Base-by-base conservation (phyloP, 495 filamentous ascomycete genomes). In the Tuber brumale region DNA sequence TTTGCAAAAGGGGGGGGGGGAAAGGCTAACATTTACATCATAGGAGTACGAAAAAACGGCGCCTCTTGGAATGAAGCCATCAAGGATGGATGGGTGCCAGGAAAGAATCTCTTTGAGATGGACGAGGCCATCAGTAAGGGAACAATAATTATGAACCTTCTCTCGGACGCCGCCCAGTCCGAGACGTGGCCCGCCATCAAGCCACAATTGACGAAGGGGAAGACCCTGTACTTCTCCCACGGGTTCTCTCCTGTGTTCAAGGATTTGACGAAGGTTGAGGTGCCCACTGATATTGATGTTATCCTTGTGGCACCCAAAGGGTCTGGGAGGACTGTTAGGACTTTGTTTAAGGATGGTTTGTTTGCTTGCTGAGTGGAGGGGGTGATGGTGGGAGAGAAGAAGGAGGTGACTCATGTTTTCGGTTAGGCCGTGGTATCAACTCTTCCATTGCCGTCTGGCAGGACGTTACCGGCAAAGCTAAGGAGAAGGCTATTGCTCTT, bases 221-320 rank as follows among this genome's bases (percentile, higher is more conserved):
- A 98, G 94, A 99, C 95, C 70, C 92, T 99, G 83, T 99, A 99
- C 91, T 99, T 99, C 91, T 97, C 95, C 74, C 95, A 99, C 90
- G 95, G 95, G 85, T 99, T 99, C 92, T 99, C 95, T 77, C 95
- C 95, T 83, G 94, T 99, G 86, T 99, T 99, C 93, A 97, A 97
- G 88, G 92, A 97, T 85, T 90, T 95, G 82, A 99, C 95, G 90
- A 97, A 97, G 87, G 95, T 99, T 85, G 95, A 99, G 72, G 92
- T 97, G 78, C 95, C 95, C 85, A 88, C 85, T 74, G 92, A 97
- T 86, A 92, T 99, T 81, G 95, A 98, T 86, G 96, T 99, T 84
- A 99, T 99, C 88, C 95, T 99, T 85, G 93, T 96, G 83, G 95
- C 95, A 80, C 95, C 95, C 85, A 99, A 99, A 89, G 95, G 95